Evolutionary conservation across 192 early-diverging fungal genomes (phyloP).

Genomic region (Coemansia sp.): DNA sequence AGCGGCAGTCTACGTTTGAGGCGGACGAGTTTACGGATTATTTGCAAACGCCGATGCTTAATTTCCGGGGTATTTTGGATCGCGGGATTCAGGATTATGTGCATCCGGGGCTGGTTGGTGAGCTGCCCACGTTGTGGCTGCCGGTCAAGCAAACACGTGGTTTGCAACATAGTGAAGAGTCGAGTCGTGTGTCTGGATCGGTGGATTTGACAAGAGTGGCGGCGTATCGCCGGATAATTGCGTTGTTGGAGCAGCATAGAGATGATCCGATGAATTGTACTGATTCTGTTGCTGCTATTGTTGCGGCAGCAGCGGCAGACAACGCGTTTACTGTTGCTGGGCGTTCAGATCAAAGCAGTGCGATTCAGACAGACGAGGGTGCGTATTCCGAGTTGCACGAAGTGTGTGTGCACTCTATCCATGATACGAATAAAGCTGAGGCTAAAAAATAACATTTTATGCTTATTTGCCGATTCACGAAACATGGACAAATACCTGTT

Average conservation of each 20-base stretch:
- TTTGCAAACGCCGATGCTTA: constrained; percentile 72
- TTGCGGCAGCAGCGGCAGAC: constrained; percentile 7
- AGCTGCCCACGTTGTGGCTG: constrained; percentile 72
- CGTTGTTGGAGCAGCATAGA: background rate
- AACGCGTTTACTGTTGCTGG: background rate
- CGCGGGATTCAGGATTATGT: constrained; percentile 68
- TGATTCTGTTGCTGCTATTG: constrained; percentile 1
- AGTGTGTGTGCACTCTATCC: constrained; percentile 7
- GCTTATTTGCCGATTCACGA: no score
- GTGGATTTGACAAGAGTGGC: constrained; percentile 8
- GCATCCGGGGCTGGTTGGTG: constrained; percentile 67
- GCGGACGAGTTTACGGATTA: constrained; percentile 63
- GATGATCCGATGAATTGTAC: constrained; percentile 2
- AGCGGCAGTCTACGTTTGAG: constrained; percentile 47
- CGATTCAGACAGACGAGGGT: background rate
- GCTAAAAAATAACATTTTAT: background rate
- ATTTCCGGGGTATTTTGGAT: constrained; percentile 70
- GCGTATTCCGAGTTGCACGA: constrained; percentile 1
- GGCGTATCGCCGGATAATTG: constrained; percentile 7
- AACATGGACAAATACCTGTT: no score
- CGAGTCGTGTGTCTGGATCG: background rate
- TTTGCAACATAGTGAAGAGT: background rate
- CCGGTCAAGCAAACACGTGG: constrained; percentile 45
- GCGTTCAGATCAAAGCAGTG: background rate
- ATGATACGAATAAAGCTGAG: background rate